phyloP scores from a whole-genome alignment of 352 stramenopile species.

The Aphanomyces cochlioides region DNA sequence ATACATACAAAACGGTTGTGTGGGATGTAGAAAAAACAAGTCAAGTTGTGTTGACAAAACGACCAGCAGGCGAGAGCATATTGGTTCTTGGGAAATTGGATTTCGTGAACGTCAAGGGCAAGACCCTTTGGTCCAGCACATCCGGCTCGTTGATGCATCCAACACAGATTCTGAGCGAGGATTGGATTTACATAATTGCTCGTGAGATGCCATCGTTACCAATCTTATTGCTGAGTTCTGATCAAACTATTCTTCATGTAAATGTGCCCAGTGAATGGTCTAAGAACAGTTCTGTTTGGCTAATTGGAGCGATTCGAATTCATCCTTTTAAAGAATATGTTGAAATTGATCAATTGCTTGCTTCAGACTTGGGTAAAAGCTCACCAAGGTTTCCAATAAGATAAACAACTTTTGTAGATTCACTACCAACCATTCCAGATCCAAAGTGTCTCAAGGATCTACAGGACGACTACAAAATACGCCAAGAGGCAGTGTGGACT shows the following conservation, averaged over 20 bases:
- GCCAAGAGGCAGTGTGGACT: not conserved
- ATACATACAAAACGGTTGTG: slow-evolving; percentile 10
- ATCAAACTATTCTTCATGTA: slow-evolving; percentile 11
- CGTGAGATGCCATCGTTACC: too few species aligned
- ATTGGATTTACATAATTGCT: too few species aligned
- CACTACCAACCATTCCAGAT: not conserved
- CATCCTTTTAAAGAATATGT: not conserved
- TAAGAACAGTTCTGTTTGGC: not conserved
- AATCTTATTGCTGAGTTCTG: not conserved
- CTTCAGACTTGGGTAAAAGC: not conserved
- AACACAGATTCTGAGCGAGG: too few species aligned
- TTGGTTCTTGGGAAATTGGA: not conserved
- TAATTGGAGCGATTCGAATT: slow-evolving; percentile 3
- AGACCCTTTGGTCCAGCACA: not conserved
- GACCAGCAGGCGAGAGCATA: not conserved
- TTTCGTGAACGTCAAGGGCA: not conserved
- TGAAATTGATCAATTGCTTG: not conserved
- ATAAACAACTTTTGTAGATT: too few species aligned
- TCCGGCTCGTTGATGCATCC: too few species aligned
- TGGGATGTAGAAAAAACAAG: not conserved
- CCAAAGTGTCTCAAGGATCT: not conserved
- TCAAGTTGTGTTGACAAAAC: not conserved
- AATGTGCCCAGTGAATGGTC: not conserved
- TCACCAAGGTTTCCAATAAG: not conserved
- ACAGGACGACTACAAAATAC: not conserved